Evolutionary conservation across 75 land plant species (phyloP).

Genomic region (Larix kaempferi): DNA sequence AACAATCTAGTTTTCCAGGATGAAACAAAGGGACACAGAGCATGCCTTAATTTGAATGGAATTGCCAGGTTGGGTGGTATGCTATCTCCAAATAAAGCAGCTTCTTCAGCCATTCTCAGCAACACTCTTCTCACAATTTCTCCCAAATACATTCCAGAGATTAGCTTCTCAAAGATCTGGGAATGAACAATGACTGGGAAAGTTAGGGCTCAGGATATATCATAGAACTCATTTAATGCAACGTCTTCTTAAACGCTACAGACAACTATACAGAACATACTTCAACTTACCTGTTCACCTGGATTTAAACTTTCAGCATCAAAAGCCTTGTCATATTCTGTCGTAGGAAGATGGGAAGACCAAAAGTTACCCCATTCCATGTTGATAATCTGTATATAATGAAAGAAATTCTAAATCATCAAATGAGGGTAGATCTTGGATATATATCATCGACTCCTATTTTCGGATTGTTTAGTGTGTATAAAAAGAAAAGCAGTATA

Average conservation of each 20-base stretch:
- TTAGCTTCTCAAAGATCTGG: slow-evolving; percentile 75
- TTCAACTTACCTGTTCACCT: slow-evolving; percentile 50
- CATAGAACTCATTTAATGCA: neutral
- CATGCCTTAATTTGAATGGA: too few relatives aligned
- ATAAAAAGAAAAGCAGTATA: neutral
- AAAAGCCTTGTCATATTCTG: slow-evolving; percentile 55
- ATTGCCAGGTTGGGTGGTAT: slow-evolving; percentile 24
- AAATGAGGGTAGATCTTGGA: neutral
- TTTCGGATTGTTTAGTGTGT: neutral
- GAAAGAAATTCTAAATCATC: neutral
- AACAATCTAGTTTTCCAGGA: too few relatives aligned
- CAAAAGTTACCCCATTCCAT: slow-evolving; percentile 87
- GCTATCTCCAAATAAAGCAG: slow-evolving; percentile 56
- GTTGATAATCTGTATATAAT: slow-evolving; percentile 59
- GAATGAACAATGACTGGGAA: neutral
- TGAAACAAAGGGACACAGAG: too few relatives aligned
- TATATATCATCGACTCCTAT: too few relatives aligned
- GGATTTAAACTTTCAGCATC: slow-evolving; percentile 73
- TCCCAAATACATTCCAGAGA: slow-evolving; percentile 83
- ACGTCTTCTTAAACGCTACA: neutral
- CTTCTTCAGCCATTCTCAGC: slow-evolving; percentile 63
- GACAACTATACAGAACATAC: neutral
- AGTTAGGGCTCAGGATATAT: neutral
- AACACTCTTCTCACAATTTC: slow-evolving; percentile 70
- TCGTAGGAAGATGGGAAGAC: slow-evolving; percentile 65